These are phyloP conservation scores for Blastobotrys chiropterorum DNA, from an alignment of 805 yeast species.

Conservation along the genomic window DNA sequence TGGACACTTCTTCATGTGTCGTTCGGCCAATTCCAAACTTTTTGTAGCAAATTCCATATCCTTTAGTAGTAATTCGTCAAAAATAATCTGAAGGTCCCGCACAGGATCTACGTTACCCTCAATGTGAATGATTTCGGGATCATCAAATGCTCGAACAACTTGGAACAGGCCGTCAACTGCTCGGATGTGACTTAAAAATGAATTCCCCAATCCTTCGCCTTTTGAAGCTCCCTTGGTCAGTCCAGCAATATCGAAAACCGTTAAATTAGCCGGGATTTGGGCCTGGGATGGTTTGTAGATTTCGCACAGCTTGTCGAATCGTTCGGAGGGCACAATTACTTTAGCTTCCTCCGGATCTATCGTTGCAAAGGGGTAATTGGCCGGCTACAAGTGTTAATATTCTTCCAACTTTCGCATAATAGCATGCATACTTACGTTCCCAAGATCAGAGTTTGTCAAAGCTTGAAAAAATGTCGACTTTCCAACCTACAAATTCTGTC, in stretches of 20 bases:
- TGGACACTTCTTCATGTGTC: slow-evolving; percentile 33
- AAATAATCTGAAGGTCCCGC: slow-evolving; percentile 56
- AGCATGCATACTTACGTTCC: slow-evolving; percentile 36
- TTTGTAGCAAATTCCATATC: slow-evolving; percentile 61
- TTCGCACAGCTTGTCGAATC: slow-evolving; percentile 42
- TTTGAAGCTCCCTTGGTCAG: slow-evolving; percentile 55
- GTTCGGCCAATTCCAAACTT: slow-evolving; percentile 48
- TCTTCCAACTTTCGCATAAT: not conserved
- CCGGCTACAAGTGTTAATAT: slow-evolving; percentile 30
- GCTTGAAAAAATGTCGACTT: slow-evolving; percentile 55
- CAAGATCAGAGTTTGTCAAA: slow-evolving; percentile 53
- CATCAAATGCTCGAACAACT: slow-evolving; percentile 58
- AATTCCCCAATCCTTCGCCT: slow-evolving; percentile 72
- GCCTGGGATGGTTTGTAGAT: slow-evolving; percentile 43
- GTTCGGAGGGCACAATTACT: slow-evolving; percentile 45
- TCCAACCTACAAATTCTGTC: slow-evolving; percentile 37
- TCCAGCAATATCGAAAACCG: slow-evolving; percentile 66
- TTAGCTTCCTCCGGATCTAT: slow-evolving; percentile 66
- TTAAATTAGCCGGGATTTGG: slow-evolving; percentile 50
- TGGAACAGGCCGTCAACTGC: slow-evolving; percentile 69
- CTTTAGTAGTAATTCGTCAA: slow-evolving; percentile 57
- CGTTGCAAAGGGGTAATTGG: slow-evolving; percentile 69
- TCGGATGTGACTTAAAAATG: slow-evolving; percentile 60
- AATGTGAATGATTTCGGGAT: slow-evolving; percentile 60
- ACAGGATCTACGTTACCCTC: slow-evolving; percentile 60